Evolutionary conservation across 2,329 filamentous ascomycete species (phyloP), one percentile per base, ranked within the genome.

Genomic region (Uncinocarpus reesii): DNA sequence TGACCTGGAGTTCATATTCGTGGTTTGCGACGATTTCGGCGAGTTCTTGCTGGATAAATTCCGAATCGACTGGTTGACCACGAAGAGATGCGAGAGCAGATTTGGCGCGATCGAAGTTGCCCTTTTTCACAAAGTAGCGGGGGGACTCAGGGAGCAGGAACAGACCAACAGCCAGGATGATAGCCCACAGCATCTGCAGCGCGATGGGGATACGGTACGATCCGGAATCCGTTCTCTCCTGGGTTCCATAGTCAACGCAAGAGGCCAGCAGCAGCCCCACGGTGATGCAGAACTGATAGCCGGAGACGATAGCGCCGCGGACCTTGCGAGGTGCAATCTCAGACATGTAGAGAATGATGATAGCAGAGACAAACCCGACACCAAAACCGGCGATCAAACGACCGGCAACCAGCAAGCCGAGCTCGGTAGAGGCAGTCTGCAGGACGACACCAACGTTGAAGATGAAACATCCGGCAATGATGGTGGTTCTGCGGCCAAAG

Each of bases 1-100:
- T 81, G 51, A 83, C 70, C 42, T 77, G 59, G 58, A 81, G 74
- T 74, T 94, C 88, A 64, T 90, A 88, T 69, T 86, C 84, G 68
- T 90, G 79, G 74, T 93, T 94, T 72, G 86, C 87, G 51, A 92
- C 76, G 56, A 95, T 86, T 71, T 94, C 87, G 36, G 83, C 78
- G 38, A 93, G 75, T 69, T 94, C 87, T 53, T 78, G 71, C 69
- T 83, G 79, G 67, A 94, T 81, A 65, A 79, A 88, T 53, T 83
- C 77, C 18, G 84, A 89, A 47, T 84, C 78, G 46, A 68, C 60
- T 42, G 82, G 75, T 70, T 93, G 84, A 52, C 84, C 84, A 63
- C 87, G 84, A 26, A 94, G 77, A 50, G 74, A 76, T 49, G 77
- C 68, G 5, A 94, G 76, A 10, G 79, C 70, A 1, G 66, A 52